Evolutionary conservation across 805 yeast genomes (phyloP).

Genomic region (Metschnikowia matae): DNA sequence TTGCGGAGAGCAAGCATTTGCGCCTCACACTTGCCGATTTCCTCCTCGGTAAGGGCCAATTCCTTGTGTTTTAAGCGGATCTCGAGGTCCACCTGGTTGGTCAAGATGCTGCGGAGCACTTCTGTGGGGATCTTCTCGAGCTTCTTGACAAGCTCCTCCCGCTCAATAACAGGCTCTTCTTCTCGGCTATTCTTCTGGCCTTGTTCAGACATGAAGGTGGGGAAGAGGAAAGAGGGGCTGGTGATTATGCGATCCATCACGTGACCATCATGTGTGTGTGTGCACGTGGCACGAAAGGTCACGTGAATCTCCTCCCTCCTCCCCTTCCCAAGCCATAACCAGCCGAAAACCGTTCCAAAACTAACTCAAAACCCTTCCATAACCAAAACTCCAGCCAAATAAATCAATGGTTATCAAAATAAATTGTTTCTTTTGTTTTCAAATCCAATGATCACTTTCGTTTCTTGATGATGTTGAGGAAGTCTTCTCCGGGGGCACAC

Average conservation of each 20-base stretch:
- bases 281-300: too few species aligned
- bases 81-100: constrained; percentile 54
- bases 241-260: constrained; percentile 4
- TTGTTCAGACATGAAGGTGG: not conserved
- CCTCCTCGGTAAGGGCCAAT: constrained; percentile 45
- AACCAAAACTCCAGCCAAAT: too few species aligned
- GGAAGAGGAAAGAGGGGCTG: not conserved
- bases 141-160: constrained; percentile 13
- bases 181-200: not conserved
- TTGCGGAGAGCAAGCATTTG: constrained; percentile 51
- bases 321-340: too few species aligned
- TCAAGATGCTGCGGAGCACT: constrained; percentile 23
- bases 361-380: too few species aligned
- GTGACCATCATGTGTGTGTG: constrained; percentile 1
- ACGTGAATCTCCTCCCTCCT: too few species aligned
- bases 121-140: constrained; percentile 19
- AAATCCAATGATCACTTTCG: too few species aligned
- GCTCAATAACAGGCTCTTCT: constrained; percentile 8
- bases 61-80: constrained; percentile 59
- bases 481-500: constrained; percentile 5
- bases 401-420: too few species aligned
- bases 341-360: too few species aligned
- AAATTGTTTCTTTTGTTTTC: not conserved
- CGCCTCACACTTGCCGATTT: constrained; percentile 54
- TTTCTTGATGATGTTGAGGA: not conserved